Evolutionary conservation across 352 stramenopile species (phyloP).

Genomic region (Hyaloperonospora brassicae): DNA sequence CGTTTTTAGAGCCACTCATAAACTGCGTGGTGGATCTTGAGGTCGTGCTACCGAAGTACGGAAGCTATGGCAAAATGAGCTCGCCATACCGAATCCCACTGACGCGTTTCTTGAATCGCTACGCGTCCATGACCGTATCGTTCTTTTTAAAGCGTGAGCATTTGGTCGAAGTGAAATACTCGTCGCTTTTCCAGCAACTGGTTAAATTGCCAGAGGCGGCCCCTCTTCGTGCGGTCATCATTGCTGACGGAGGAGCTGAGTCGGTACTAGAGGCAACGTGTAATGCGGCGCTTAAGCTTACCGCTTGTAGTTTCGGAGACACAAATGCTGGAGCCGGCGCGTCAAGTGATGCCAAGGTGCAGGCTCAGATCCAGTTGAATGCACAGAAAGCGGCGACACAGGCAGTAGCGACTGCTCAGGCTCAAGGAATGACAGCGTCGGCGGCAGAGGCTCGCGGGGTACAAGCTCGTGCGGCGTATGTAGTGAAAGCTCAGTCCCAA

Average conservation of each 20-base stretch:
- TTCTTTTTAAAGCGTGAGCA: conserved; percentile 86
- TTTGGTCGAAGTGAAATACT: conserved; percentile 83
- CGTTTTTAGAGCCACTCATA: conserved; percentile 94
- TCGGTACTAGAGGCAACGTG: conserved; percentile 91
- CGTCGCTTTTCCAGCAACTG: conserved; percentile 91
- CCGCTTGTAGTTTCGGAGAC: conserved; percentile 29
- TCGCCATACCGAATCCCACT: conserved; percentile 91
- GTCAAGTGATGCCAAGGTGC: conserved; percentile 70
- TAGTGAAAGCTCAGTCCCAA: conserved; percentile 82
- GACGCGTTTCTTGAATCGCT: conserved; percentile 90
- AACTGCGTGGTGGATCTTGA: conserved; percentile 93
- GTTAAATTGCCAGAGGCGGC: conserved; percentile 87
- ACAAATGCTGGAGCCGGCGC: conserved; percentile 25
- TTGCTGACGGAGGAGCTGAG: conserved; percentile 79
- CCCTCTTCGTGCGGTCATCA: conserved; percentile 84
- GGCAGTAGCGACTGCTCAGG: conserved; percentile 63
- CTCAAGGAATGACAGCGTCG: conserved; percentile 65
- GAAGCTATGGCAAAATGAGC: conserved; percentile 79
- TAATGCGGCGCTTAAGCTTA: conserved; percentile 55
- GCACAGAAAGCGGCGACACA: conserved; percentile 78
- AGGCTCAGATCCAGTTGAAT: conserved; percentile 80
- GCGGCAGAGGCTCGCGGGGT: conserved; percentile 69
- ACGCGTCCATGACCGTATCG: conserved; percentile 72
- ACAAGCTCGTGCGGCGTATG: conserved; percentile 75
- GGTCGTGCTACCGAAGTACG: conserved; percentile 85